Base-by-base conservation (phyloP, 495 filamentous ascomycete genomes). In the Jackrogersella minutella region DNA sequence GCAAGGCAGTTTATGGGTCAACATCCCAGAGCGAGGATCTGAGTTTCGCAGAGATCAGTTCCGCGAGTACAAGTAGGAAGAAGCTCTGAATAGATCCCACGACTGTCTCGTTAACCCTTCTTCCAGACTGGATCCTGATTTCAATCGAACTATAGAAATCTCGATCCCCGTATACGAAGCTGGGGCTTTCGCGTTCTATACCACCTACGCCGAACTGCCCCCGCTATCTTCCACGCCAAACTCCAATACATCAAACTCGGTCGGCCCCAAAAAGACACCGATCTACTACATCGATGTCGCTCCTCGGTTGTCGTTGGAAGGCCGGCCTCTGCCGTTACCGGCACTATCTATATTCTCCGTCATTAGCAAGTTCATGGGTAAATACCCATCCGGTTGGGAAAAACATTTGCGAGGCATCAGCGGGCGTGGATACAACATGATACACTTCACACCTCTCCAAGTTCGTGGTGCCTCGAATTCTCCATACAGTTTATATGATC, bases 291-390 rank as follows among this genome's bases (percentile, higher is more conserved):
- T 99, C 74, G 93, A 97, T 80, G 93, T 99, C 3, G 88, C 88
- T 6, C 95, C 96, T 1, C 84, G 82, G n/a, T 82, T 99, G 67
- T 85, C 87, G 7, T 82, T 97, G 16, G 85, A 88, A 11, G 84
- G 87, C 34, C 80, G 81, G 16, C 80, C 85, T 6, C 75, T 97
- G 69, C 92, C 95, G 5, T 82, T 97, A 56, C 88, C 91, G 67
- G 91, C 96, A 0, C 81, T 99, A 6, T 95, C 93, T 0, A 86
- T 97, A 41, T 96, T 94, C 77, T 97, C 96, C n/a, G 82, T 94
- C 33, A 90, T 98, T 58, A 97, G 93, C 56, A 99, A 98, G 77
- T 97, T 97, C 81, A 94, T 99, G 90, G 96, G 96, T 34, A 87
- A 88, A 70, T 95, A 91, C 70, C 93, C 95, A 0, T 80, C 81